phyloP scores from a whole-genome alignment of 2,329 filamentous ascomycete genomes.

The Colletotrichum limetticola region DNA sequence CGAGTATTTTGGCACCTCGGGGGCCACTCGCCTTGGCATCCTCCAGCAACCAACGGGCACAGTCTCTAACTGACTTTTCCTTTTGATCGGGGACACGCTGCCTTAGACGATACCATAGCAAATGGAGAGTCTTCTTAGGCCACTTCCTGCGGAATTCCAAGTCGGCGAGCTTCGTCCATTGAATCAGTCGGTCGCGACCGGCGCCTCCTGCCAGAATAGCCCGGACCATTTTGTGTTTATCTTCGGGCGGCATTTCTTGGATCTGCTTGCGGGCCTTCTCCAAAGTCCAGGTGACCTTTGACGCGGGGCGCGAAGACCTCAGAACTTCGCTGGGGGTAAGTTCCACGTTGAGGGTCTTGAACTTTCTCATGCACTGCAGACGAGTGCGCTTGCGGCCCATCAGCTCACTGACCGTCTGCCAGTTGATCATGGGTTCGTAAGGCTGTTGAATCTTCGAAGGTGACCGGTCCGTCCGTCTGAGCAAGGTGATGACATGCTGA shows the following conservation, averaged over 20 bases:
- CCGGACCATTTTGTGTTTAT: constrained; percentile 56
- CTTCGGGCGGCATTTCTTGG: constrained; percentile 52
- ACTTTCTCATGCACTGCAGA: constrained; percentile 76
- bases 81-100: constrained; percentile 46
- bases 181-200: constrained; percentile 57
- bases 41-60: constrained; percentile 48
- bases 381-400: constrained; percentile 72
- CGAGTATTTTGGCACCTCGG: neutral
- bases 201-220: constrained; percentile 55
- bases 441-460: constrained; percentile 47
- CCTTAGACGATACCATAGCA: constrained; percentile 53
- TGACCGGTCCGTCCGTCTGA: constrained; percentile 57
- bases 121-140: constrained; percentile 48
- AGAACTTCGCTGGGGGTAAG: constrained; percentile 46
- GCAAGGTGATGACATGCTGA: constrained; percentile 62
- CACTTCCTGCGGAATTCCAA: constrained; percentile 52
- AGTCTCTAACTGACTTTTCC: constrained; percentile 45
- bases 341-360: constrained; percentile 59
- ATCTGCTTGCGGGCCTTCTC: constrained; percentile 56
- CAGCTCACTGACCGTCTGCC: constrained; percentile 70
- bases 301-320: constrained; percentile 44
- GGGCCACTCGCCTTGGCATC: constrained; percentile 40
- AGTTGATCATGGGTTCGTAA: constrained; percentile 65
- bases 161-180: constrained; percentile 58
- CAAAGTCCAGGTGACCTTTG: constrained; percentile 52